Evolutionary conservation across 345 rosid genomes (phyloP), one percentile per base, ranked within the genome.

Genomic region (Pistacia integerrima): DNA sequence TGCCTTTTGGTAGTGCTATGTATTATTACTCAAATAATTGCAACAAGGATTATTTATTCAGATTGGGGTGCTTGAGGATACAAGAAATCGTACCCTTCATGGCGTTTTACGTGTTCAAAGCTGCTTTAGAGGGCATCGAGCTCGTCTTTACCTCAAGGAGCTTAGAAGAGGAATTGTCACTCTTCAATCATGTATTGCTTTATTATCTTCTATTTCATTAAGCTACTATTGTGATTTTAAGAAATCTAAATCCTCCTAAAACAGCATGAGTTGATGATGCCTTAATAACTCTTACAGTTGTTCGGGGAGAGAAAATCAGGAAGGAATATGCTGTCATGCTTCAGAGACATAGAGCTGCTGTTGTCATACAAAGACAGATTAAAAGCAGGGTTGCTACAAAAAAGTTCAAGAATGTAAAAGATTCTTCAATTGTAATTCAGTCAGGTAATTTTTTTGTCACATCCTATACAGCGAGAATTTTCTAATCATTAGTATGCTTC

Each of bases 41-140:
- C 74, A 67, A 74, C 60, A 44, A 66, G 73, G 52, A 67, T 16
- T 61, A 61, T 76, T 67, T 33, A 71, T 82, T 77, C 92, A 96
- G 99, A 94, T 96, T 76, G 99, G 99, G 28, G 86, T 91, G 80
- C 99, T 96, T 76, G 99, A 96, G 77, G 99, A 96, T 76, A 93
- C 99, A 64, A 90, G 98, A 78, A 96, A 91, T 84, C 97, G 86
- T 69, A 96, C 99, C n/a, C 97, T 96, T 68, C 97, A 91, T 79
- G 97, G 99, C 48, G 89, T 96, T 79, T 87, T 96, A 79, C 92
- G 94, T 51, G 97, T 93, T 46, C 99, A 96, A 81, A 96, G 97
- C 82, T 91, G 92, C 84, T 96, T 96, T 80, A 91, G 98, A 85
- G 98, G 97, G 72, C 90, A 92, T 86, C 91, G 66, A 86, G 96